Evolutionary conservation across 208 protist genomes (phyloP), one percentile per base, ranked within the genome.

Genomic region (Trypanosoma avium): DNA sequence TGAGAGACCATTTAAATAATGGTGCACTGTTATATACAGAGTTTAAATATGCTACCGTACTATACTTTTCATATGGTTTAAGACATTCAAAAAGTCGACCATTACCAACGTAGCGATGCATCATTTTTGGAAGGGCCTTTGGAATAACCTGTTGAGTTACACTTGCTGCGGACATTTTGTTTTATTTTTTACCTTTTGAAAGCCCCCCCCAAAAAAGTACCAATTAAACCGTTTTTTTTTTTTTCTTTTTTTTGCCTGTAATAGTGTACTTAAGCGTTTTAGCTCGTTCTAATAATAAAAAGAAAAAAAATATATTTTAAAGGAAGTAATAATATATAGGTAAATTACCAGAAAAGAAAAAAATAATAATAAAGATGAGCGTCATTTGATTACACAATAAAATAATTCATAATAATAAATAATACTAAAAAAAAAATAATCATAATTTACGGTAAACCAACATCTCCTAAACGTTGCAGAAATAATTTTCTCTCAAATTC

Each of bases 1-100:
- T 92, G 30, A 96, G 80, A 1, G 83, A 86, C 90, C 86, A 93
- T 83, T 96, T 96, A 69, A 93, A 90, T 5, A 88, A 68, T 6
- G 90, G 90, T 3, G 90, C 87, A 12, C 61, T 59, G 70, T 96
- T 96, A 65, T 93, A 96, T 21, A 81, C 88, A 6, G 85, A 90
- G 75, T 96, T 96, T 29, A 93, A 33, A 74, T 90, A 93, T 26
- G 73, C 78, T n/a, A 96, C 60, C 8, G 68, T 27, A 12, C 55
- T 45, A 61, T 92, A 87, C 55, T 72, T 79, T 70, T 96, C 90
- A 50, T 85, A 91, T 7, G 90, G 83, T 30, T 83, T 73, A 4
- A 96, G 70, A 43, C 48, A 87, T 68, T 83, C 77, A 72, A 96
- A 93, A 15, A 96, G 47, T 27, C 70, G 67, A 4, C 61, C 71